Percentiles rank a stretch among this genome's conserved stretches.
These are phyloP conservation scores for Collybia sp. DNA, from an alignment of 768 basidiomycete species.

Conservation along the genomic window DNA sequence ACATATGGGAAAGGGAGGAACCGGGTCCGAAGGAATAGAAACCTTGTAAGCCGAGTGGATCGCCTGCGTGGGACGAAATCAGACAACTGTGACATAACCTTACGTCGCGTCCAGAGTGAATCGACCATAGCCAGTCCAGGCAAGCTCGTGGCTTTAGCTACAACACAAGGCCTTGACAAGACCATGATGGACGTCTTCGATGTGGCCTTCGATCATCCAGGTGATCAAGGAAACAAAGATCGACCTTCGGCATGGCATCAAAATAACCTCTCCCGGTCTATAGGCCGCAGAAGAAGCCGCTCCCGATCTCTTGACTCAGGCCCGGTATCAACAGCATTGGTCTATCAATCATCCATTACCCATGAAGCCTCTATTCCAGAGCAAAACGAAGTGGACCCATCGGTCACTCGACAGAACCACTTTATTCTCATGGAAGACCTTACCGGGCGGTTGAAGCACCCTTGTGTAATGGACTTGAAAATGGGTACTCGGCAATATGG, in stretches of 20 bases:
- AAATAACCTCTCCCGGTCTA: conserved; percentile 22
- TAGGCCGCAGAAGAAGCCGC: conserved; percentile 39
- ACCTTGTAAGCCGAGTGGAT: conserved; percentile 37
- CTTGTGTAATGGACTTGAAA: conserved; percentile 97
- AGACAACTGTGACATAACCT: conserved; percentile 24
- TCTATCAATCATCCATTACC: conserved; percentile 18
- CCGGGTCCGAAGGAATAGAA: conserved; percentile 26
- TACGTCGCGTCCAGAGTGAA: conserved; percentile 70
- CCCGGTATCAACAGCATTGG: conserved; percentile 17
- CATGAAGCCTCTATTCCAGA: conserved; percentile 29
- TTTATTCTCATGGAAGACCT: conserved; percentile 99
- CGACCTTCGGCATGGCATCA: conserved; percentile 16
- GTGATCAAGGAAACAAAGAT: conserved; percentile 9
- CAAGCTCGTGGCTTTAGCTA: conserved; percentile 28
- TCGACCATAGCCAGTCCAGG: conserved; percentile 35
- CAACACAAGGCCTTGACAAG: conserved; percentile 21
- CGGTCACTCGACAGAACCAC: conserved; percentile 85
- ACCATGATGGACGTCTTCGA: conserved; percentile 33
- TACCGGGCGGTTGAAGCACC: conserved; percentile 84
- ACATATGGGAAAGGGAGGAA: conserved; percentile 14
- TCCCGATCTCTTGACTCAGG: conserved; percentile 35
- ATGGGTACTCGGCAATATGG: conserved; percentile 99
- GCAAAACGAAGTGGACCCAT: conserved; percentile 27
- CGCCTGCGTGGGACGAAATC: conserved; percentile 34
- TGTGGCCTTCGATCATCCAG: conserved; percentile 31